Percentiles rank a stretch among this genome's conserved stretches.
Evolutionary conservation across 169 alveolate genomes (phyloP).

Genomic region (Eimeria sp.): DNA sequence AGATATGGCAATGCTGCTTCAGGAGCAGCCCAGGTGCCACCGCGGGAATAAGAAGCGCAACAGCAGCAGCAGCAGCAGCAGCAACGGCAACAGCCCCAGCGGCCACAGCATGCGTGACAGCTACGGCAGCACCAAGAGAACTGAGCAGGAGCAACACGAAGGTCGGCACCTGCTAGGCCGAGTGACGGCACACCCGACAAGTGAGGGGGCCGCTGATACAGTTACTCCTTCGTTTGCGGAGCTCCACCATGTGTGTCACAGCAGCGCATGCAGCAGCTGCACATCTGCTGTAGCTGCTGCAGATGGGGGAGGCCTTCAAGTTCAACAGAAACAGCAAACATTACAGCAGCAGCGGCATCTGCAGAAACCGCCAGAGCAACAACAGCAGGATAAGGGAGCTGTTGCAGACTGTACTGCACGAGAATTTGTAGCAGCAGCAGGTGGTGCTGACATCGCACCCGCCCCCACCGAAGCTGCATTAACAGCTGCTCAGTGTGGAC

Average conservation of each 20-base stretch:
- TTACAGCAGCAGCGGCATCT: neutral
- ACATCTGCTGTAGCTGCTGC: neutral
- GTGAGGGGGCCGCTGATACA: neutral
- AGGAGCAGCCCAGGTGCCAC: conserved; percentile 30
- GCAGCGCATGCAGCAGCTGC: neutral
- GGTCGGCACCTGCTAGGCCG: neutral
- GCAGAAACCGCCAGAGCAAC: conserved; percentile 6
- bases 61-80: conserved; percentile 39
- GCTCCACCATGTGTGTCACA: neutral
- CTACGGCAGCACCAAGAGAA: neutral
- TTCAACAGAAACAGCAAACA: neutral
- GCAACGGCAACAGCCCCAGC: conserved; percentile 53
- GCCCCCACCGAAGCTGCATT: conserved; percentile 5
- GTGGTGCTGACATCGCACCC: neutral
- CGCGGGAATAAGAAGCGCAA: neutral
- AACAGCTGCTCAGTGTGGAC: neutral
- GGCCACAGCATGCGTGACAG: neutral
- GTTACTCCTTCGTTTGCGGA: neutral
- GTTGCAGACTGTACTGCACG: neutral
- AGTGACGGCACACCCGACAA: neutral
- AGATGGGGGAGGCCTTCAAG: neutral
- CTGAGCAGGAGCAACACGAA: neutral
- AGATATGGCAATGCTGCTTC: conserved; percentile 22
- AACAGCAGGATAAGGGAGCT: neutral
- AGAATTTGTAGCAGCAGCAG: neutral